A percentile compares a stretch with the other conserved stretches of the same genome.
These are phyloP conservation scores for Irpex sp. DNA, from an alignment of 1,284 basidiomycete genomes.

Conservation along the genomic window DNA sequence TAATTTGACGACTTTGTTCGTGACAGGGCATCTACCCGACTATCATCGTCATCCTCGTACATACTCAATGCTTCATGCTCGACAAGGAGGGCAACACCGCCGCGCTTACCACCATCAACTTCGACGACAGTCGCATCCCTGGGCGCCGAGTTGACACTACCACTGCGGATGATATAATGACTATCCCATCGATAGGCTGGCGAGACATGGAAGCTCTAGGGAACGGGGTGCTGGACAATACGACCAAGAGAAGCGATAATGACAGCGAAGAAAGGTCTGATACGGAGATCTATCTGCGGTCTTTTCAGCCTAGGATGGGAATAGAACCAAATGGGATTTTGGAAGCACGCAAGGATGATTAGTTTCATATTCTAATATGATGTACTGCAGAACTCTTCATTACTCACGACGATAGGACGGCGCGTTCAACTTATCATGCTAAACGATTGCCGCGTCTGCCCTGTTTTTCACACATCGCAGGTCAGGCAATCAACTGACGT, in stretches of 20 bases:
- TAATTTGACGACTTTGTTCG: too few relatives aligned
- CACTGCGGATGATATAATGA: not conserved
- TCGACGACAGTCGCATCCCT: not conserved
- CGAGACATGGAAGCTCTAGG: not conserved
- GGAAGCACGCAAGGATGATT: not conserved
- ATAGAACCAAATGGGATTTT: not conserved
- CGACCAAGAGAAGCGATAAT: not conserved
- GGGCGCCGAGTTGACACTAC: too few relatives aligned
- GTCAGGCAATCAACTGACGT: too few relatives aligned
- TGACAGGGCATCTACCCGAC: conserved; percentile 15
- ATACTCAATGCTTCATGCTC: conserved; percentile 13
- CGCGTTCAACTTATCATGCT: too few relatives aligned
- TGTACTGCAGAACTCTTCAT: too few relatives aligned
- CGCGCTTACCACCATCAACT: not conserved
- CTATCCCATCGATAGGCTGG: not conserved
- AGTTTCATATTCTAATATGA: not conserved
- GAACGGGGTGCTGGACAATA: not conserved
- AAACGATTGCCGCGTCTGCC: too few relatives aligned
- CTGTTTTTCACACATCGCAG: too few relatives aligned
- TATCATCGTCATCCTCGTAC: conserved; percentile 14
- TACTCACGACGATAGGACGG: too few relatives aligned
- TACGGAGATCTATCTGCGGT: not conserved
- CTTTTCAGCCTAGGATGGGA: not conserved
- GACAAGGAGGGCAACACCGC: not conserved
- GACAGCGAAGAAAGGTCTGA: not conserved